Evolutionary conservation across 805 yeast genomes (phyloP).

Genomic region (Starmerella stellata): DNA sequence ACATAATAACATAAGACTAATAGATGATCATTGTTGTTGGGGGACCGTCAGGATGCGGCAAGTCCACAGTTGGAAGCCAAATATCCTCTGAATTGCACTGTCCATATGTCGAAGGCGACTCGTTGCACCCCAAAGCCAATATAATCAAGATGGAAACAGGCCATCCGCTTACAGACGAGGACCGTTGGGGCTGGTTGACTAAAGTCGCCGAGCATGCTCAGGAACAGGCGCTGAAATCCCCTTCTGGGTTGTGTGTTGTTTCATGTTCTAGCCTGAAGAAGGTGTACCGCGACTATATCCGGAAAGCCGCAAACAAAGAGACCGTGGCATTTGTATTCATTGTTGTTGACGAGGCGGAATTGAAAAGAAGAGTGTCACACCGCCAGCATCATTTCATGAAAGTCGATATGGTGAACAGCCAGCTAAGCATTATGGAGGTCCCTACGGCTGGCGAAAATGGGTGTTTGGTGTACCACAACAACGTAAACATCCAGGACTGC

Average conservation of each 20-base stretch:
- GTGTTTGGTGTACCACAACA: slow-evolving; percentile 13
- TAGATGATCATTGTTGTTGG: slow-evolving; percentile 37
- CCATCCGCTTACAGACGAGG: slow-evolving; percentile 69
- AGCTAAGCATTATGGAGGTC: slow-evolving; percentile 53
- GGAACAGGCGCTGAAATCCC: slow-evolving; percentile 19
- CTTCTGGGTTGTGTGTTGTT: slow-evolving; percentile 31
- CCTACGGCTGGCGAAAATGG: slow-evolving; percentile 29
- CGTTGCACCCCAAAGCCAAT: slow-evolving; percentile 52
- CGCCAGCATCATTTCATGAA: slow-evolving; percentile 78
- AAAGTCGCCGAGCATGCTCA: slow-evolving; percentile 30
- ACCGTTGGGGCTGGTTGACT: slow-evolving; percentile 78
- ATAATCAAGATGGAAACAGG: slow-evolving; percentile 70
- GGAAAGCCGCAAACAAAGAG: slow-evolving; percentile 19
- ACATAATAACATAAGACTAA: no score
- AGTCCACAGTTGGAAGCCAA: slow-evolving; percentile 52
- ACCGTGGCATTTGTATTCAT: slow-evolving; percentile 46
- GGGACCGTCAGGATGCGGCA: slow-evolving; percentile 96
- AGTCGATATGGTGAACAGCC: slow-evolving; percentile 63
- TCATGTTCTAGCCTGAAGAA: slow-evolving; percentile 76
- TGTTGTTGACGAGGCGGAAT: slow-evolving; percentile 42
- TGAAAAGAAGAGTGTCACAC: slow-evolving; percentile 40
- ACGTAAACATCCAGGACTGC: slow-evolving; percentile 11
- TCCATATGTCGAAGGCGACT: slow-evolving; percentile 71
- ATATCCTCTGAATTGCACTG: slow-evolving; percentile 32
- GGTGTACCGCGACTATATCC: slow-evolving; percentile 48